A percentile compares a stretch with the other conserved stretches of the same genome.
Evolutionary conservation across 441 rosid genomes (phyloP).

Genomic region (Cnidoscolus chayamansa): DNA sequence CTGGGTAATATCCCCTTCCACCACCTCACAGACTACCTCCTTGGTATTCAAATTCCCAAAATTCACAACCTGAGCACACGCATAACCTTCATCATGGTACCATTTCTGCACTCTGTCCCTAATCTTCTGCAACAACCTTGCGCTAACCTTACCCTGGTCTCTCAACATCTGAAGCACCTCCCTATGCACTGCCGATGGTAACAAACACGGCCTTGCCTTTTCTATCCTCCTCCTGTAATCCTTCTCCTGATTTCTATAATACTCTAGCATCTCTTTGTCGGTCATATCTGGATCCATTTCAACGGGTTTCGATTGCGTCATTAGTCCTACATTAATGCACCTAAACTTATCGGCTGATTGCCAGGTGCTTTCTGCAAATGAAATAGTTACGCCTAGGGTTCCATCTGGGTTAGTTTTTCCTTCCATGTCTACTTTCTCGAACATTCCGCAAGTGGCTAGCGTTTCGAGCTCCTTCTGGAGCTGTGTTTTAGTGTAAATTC

Average conservation of each 20-base stretch:
- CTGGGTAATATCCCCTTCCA: slow-evolving; percentile 95
- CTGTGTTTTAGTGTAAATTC: slow-evolving; percentile 77
- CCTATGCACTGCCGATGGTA: slow-evolving; percentile 47
- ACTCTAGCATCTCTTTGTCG: slow-evolving; percentile 87
- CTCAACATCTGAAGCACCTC: slow-evolving; percentile 73
- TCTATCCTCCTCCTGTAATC: slow-evolving; percentile 81
- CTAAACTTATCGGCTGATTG: slow-evolving; percentile 77
- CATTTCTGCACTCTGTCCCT: slow-evolving; percentile 91
- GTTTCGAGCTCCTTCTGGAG: slow-evolving; percentile 83
- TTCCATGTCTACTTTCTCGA: slow-evolving; percentile 89
- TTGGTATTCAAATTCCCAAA: slow-evolving; percentile 89
- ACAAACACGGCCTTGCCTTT: slow-evolving; percentile 73
- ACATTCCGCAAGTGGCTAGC: slow-evolving; percentile 91
- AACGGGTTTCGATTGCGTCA: slow-evolving; percentile 75
- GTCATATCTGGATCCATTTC: slow-evolving; percentile 96
- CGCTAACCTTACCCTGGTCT: slow-evolving; percentile 78
- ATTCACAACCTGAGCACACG: slow-evolving; percentile 95
- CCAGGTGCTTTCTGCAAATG: slow-evolving; percentile 88
- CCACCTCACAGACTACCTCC: slow-evolving; percentile 88
- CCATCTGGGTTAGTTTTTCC: slow-evolving; percentile 84
- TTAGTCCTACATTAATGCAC: slow-evolving; percentile 85
- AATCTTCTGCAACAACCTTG: slow-evolving; percentile 84
- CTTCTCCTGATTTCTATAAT: slow-evolving; percentile 70
- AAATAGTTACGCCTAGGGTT: slow-evolving; percentile 57
- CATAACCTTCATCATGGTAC: slow-evolving; percentile 94